Evolutionary conservation across 2,329 filamentous ascomycete genomes (phyloP).

Genomic region (Orbilia ellipsospora): DNA sequence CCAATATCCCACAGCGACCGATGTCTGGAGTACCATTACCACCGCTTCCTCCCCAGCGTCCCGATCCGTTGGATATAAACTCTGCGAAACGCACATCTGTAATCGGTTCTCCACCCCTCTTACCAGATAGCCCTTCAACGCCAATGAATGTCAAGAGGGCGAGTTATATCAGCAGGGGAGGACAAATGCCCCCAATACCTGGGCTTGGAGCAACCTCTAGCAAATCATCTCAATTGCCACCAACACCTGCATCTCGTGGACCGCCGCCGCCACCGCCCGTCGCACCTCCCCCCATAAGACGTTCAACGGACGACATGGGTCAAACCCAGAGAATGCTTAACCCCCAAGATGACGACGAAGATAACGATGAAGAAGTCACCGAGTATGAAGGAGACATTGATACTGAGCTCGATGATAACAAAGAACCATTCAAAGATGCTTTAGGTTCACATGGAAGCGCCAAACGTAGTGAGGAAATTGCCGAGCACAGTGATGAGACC

Average conservation of each 20-base stretch:
- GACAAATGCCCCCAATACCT: slow-evolving; percentile 62
- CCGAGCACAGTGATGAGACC: slow-evolving; percentile 57
- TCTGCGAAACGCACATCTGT: slow-evolving; percentile 45
- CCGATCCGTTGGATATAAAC: slow-evolving; percentile 25
- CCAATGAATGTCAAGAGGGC: slow-evolving; percentile 58
- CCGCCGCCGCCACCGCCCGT: slow-evolving; percentile 74
- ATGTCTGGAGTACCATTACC: slow-evolving; percentile 64
- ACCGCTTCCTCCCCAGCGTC: slow-evolving; percentile 22
- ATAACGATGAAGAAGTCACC: slow-evolving; percentile 80
- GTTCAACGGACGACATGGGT: slow-evolving; percentile 55
- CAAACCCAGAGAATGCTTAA: slow-evolving; percentile 5
- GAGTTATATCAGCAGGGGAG: slow-evolving; percentile 58
- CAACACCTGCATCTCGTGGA: slow-evolving; percentile 65
- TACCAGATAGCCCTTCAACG: slow-evolving; percentile 69
- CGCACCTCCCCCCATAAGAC: slow-evolving; percentile 68
- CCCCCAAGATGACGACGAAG: slow-evolving; percentile 64
- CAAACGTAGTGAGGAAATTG: slow-evolving; percentile 36
- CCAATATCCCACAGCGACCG: slow-evolving; percentile 19
- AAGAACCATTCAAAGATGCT: slow-evolving; percentile 92
- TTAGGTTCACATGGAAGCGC: slow-evolving; percentile 70
- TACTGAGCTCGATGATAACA: slow-evolving; percentile 88
- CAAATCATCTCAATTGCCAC: slow-evolving; percentile 61
- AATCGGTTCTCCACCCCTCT: slow-evolving; percentile 66
- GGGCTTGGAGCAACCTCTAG: slow-evolving; percentile 1
- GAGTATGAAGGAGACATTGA: slow-evolving; percentile 99